Percentiles rank a stretch among this genome's conserved stretches.
These are phyloP conservation scores for Umbilicus rupestris DNA, from an alignment of 164 flowering plant genomes.

Conservation along the genomic window DNA sequence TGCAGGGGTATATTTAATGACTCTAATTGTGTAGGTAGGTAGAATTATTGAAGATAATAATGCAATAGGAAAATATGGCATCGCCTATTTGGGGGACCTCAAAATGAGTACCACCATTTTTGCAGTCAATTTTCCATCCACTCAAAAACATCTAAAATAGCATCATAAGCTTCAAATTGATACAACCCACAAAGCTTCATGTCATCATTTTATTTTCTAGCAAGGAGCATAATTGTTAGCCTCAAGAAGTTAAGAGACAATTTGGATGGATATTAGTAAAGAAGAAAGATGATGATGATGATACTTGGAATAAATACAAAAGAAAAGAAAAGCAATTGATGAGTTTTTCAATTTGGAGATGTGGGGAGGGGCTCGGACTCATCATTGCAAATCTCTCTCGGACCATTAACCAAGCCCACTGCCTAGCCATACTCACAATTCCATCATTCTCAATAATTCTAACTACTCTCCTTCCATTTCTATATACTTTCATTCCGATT, in stretches of 20 bases:
- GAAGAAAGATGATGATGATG: not conserved
- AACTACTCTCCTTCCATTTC: too few relatives aligned
- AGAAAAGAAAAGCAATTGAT: not conserved
- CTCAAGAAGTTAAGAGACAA: not conserved
- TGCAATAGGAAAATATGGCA: too few relatives aligned
- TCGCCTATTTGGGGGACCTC: not conserved
- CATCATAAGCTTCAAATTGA: not conserved
- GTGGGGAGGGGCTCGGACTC: not conserved
- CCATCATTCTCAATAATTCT: not conserved
- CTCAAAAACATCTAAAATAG: not conserved
- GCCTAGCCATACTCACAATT: not conserved
- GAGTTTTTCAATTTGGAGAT: not conserved
- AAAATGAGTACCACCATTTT: slow-evolving; percentile 2
- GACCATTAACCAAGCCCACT: not conserved
- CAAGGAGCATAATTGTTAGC: not conserved
- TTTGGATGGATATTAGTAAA: not conserved
- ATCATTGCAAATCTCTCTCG: slow-evolving; percentile 7
- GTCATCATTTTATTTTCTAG: not conserved
- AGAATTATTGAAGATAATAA: not conserved
- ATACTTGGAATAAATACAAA: not conserved
- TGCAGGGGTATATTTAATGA: not conserved
- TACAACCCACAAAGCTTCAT: not conserved
- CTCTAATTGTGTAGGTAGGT: not conserved
- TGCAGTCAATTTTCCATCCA: not conserved
- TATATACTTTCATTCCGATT: too few relatives aligned